Percentiles rank a stretch among this genome's conserved stretches.
phyloP scores from a whole-genome alignment of 208 protist genomes.

The Acanthamoeba sp. region DNA sequence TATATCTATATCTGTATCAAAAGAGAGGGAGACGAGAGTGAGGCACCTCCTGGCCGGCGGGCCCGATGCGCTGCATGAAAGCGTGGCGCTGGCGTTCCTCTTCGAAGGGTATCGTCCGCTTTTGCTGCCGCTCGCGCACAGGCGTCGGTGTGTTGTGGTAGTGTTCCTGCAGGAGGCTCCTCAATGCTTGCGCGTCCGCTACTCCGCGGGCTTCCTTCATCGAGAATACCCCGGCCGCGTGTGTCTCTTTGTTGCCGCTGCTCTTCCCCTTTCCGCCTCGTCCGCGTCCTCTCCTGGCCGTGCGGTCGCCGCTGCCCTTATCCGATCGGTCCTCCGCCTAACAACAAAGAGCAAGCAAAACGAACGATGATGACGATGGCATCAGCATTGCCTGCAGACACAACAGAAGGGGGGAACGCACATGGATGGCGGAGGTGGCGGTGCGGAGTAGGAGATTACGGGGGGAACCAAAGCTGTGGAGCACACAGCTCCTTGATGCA shows the following conservation, averaged over 20 bases:
- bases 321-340: too few species aligned
- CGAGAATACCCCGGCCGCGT: not conserved
- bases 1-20: too few species aligned
- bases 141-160: not conserved
- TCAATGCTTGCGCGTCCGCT: not conserved
- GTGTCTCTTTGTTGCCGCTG: not conserved
- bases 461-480: too few species aligned
- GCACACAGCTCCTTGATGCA: too few species aligned
- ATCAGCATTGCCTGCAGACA: too few species aligned
- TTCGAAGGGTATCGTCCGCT: not conserved
- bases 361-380: too few species aligned
- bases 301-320: too few species aligned
- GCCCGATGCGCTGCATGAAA: not conserved
- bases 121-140: not conserved
- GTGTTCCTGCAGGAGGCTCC: not conserved
- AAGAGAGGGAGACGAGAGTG: not conserved
- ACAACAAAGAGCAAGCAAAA: too few species aligned
- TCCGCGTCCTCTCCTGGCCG: too few species aligned
- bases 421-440: too few species aligned
- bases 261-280: not conserved
- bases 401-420: too few species aligned
- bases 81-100: constrained; percentile 6
- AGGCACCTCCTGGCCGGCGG: not conserved
- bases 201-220: not conserved
- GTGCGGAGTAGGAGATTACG: too few species aligned